A percentile compares a stretch with the other conserved stretches of the same genome.
Conservation (phyloP, 2,329 filamentous ascomycete species). For the Didymella sp. region DNA sequence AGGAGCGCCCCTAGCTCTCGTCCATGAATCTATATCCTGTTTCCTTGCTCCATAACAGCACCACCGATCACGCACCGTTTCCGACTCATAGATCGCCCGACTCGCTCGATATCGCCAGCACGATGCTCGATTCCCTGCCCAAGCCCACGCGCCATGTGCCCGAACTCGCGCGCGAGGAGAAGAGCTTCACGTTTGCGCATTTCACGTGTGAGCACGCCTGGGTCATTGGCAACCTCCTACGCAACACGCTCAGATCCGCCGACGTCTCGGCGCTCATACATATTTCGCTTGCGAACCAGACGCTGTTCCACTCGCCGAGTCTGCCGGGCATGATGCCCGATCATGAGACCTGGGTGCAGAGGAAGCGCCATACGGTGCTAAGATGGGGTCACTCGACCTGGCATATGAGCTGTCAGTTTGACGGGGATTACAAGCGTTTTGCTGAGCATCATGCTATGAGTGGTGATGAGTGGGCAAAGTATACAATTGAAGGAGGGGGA, state of each 20-base stretch:
- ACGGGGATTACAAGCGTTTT: slow-evolving; percentile 70
- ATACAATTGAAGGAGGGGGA: slow-evolving; percentile 80
- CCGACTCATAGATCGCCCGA: background rate
- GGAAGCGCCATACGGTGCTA: slow-evolving; percentile 76
- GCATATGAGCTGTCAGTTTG: slow-evolving; percentile 74
- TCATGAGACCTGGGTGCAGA: slow-evolving; percentile 67
- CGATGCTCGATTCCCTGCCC: slow-evolving; percentile 32
- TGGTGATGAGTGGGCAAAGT: slow-evolving; percentile 61
- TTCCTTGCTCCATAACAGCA: slow-evolving; percentile 9
- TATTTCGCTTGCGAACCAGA: slow-evolving; percentile 68
- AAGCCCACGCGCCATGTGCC: slow-evolving; percentile 48
- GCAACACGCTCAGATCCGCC: slow-evolving; percentile 66
- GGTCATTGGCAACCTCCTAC: slow-evolving; percentile 69
- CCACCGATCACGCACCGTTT: background rate
- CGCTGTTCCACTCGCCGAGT: slow-evolving; percentile 74
- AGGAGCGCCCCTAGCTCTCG: background rate
- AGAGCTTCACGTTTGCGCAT: slow-evolving; percentile 55
- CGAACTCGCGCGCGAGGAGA: slow-evolving; percentile 52
- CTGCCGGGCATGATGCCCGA: slow-evolving; percentile 73
- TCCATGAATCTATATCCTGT: slow-evolving; percentile 18
- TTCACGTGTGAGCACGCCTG: slow-evolving; percentile 72
- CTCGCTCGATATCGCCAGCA: slow-evolving; percentile 17
- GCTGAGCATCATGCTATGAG: slow-evolving; percentile 68
- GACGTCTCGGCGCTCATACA: slow-evolving; percentile 66
- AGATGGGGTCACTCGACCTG: slow-evolving; percentile 74